These are phyloP conservation scores for Podospora bellae-mahoneyi DNA, from an alignment of 495 filamentous ascomycete species.

Conservation along the genomic window DNA sequence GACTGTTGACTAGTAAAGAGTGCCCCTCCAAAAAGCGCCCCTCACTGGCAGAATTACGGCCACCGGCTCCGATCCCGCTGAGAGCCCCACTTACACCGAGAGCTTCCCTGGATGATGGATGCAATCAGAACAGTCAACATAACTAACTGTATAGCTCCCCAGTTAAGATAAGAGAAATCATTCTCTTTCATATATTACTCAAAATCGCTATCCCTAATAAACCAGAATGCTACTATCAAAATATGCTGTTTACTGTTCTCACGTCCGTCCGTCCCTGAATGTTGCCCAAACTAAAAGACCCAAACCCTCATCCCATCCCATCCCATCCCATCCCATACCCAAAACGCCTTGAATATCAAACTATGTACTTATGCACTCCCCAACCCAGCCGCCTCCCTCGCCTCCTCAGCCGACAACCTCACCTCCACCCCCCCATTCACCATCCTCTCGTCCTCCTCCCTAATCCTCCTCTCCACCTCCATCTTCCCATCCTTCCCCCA, in stretches of 20 bases:
- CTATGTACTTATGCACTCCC: constrained; percentile 38
- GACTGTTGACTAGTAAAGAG: background rate
- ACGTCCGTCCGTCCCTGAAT: too few relatives aligned
- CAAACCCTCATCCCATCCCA: too few relatives aligned
- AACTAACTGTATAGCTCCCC: too few relatives aligned
- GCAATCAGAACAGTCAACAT: constrained; percentile 12
- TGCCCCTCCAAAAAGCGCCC: constrained; percentile 6
- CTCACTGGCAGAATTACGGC: constrained; percentile 11
- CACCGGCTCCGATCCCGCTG: constrained; percentile 29
- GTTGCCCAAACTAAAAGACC: too few relatives aligned
- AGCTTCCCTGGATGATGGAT: constrained; percentile 16
- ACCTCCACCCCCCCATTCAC: constrained; percentile 9
- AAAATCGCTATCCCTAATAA: too few relatives aligned
- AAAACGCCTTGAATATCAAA: background rate
- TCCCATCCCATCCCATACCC: constrained; percentile 1
- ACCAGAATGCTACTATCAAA: too few relatives aligned
- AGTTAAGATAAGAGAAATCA: too few relatives aligned
- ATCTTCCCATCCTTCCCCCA: constrained; percentile 50
- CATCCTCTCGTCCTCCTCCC: constrained; percentile 48
- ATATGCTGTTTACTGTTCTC: too few relatives aligned
- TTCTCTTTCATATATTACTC: too few relatives aligned
- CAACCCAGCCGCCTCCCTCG: constrained; percentile 41
- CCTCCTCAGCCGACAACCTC: constrained; percentile 34
- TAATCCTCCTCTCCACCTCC: constrained; percentile 52
- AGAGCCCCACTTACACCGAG: constrained; percentile 11